phyloP scores from a whole-genome alignment of 805 yeast species.

The Pichia nanzhaoensis region DNA sequence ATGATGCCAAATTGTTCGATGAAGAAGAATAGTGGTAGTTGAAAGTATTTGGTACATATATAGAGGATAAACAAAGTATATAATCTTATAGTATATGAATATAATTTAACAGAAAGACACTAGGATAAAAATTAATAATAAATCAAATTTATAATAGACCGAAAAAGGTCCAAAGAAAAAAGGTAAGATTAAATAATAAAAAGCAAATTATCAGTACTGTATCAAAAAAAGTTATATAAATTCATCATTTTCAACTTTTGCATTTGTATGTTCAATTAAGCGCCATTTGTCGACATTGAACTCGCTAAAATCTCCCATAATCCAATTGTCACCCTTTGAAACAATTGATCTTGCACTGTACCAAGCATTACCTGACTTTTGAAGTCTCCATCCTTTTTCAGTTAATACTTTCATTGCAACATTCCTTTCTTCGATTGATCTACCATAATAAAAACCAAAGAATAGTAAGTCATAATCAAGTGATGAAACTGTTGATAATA shows the following conservation, averaged over 20 bases:
- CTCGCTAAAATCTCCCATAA: slow-evolving; percentile 37
- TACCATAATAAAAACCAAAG: slow-evolving; percentile 38
- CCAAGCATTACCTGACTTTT: slow-evolving; percentile 23
- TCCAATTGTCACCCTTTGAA: slow-evolving; percentile 34
- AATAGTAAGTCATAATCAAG: slow-evolving; percentile 34
- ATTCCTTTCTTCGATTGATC: slow-evolving; percentile 35
- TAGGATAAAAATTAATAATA: background rate
- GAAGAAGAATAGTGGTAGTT: slow-evolving; percentile 14
- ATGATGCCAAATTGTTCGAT: slow-evolving; percentile 22
- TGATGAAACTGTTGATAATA: slow-evolving; percentile 24
- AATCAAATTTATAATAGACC: background rate
- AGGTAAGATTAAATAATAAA: background rate
- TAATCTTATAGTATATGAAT: too few species aligned
- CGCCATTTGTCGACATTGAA: slow-evolving; percentile 41
- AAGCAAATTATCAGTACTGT: background rate
- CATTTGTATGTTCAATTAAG: slow-evolving; percentile 35
- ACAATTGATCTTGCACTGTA: slow-evolving; percentile 35
- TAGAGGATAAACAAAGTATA: too few species aligned
- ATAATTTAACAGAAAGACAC: too few species aligned
- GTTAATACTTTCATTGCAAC: slow-evolving; percentile 30
- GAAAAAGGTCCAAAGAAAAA: background rate
- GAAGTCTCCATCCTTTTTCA: slow-evolving; percentile 35
- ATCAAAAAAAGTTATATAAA: background rate
- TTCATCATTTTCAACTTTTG: slow-evolving; percentile 28
- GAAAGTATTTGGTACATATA: background rate